These are phyloP conservation scores for Hypoxylon rubiginosum DNA, from an alignment of 2,329 filamentous ascomycete genomes.

Conservation along the genomic window DNA sequence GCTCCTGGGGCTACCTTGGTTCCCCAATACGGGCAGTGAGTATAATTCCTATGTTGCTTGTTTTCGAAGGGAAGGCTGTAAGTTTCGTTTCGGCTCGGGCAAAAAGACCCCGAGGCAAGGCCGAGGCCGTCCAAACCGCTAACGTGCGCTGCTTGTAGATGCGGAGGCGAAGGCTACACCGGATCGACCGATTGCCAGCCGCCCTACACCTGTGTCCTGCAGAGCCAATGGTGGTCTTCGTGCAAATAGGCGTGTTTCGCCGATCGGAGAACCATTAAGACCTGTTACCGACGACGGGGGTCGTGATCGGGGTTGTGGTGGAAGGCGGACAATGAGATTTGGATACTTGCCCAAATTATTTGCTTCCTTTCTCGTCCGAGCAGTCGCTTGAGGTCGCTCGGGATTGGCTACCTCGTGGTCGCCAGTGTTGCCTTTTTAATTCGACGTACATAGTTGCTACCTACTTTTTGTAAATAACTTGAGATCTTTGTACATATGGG, in stretches of 20 bases:
- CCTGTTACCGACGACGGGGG: background rate
- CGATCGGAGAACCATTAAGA: constrained; percentile 1
- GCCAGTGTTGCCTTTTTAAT: constrained; percentile 10
- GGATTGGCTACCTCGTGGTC: constrained; percentile 1
- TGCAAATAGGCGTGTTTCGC: constrained; percentile 25
- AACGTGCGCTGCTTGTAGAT: constrained; percentile 32
- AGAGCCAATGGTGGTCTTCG: constrained; percentile 52
- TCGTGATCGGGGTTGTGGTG: background rate
- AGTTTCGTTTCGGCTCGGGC: constrained; percentile 12
- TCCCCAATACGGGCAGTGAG: constrained; percentile 54
- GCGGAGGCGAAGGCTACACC: constrained; percentile 53
- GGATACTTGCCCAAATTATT: background rate
- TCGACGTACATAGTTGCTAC: constrained; percentile 30
- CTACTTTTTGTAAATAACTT: constrained; percentile 16
- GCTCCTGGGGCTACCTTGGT: constrained; percentile 42
- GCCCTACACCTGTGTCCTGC: constrained; percentile 50
- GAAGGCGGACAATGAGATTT: background rate
- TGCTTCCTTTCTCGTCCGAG: background rate
- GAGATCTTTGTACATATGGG: constrained; percentile 34
- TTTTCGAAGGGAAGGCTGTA: background rate
- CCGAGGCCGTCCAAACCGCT: constrained; percentile 20
- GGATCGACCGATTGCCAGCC: constrained; percentile 52
- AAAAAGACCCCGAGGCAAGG: background rate
- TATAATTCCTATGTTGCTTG: constrained; percentile 13
- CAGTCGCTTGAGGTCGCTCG: background rate